Base-by-base conservation (phyloP, 768 basidiomycete genomes). In the Mycena galopus region DNA sequence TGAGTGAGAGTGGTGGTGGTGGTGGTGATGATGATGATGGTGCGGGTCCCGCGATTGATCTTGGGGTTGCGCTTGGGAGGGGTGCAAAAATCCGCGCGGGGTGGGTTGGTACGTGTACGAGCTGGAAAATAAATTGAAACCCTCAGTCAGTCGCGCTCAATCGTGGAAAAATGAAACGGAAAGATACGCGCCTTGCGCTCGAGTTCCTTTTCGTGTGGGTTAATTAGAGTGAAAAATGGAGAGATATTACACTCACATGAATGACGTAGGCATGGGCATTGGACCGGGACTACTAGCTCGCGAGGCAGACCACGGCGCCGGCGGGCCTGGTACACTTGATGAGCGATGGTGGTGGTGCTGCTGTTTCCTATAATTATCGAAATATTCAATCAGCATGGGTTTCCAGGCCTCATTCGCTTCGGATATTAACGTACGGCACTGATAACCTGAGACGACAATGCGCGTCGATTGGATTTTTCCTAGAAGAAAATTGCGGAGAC, bases 41-140 rank as follows among this genome's bases (percentile, higher is more conserved):
- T 39, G 39, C 9, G n/a, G n/a, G n/a, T n/a, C n/a, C n/a, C n/a
- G n/a, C n/a, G n/a, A n/a, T n/a, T 39, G 39, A 10, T 16, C 39
- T 14, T 39, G 39, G 39, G n/a, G n/a, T 33, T 35, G 76, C 10
- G 29, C 21, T 21, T 21, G n/a, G 1, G 67, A 30, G 14, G 68
- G 69, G 8, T 57, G 65, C 39, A 67, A 39, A 19, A 73, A 23
- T 23, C 73, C 73, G 30, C 74, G 74, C 0, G 74, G 63, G 19
- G 67, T 66, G 6, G 61, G 66, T 19, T 71, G 53, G 58, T 67
- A 67, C 1, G 6, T 17, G 63, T 71, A 60, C 11, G 62, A 25
- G 7, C 73, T 74, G 44, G 12, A 25, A 4, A 3, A 12, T 59
- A 57, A 57, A 37, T 8, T 21, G 17, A 47, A 47, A 47, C n/a